Evolutionary conservation across 176 grass and related monocot species (phyloP).

Genomic region (Zizania latifolia): DNA sequence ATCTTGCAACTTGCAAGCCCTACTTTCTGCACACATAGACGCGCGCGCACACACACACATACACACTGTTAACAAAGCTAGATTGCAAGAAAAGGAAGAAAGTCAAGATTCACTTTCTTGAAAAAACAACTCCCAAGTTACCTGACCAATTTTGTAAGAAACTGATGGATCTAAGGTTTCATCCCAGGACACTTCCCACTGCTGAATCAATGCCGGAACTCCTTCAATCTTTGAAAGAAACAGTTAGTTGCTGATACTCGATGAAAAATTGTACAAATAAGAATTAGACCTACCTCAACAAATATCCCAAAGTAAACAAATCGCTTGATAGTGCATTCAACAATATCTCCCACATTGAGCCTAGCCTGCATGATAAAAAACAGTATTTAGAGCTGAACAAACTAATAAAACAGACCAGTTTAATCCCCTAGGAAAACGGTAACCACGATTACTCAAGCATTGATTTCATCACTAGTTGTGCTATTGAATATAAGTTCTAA

Average conservation of each 20-base stretch:
- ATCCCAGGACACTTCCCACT: slow-evolving; percentile 83
- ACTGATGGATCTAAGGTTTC: slow-evolving; percentile 76
- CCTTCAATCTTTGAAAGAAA: slow-evolving; percentile 74
- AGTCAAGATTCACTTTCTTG: not conserved
- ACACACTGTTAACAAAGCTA: not conserved
- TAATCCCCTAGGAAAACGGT: too few species aligned
- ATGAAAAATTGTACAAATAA: not conserved
- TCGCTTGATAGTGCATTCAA: slow-evolving; percentile 67
- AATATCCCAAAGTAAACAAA: slow-evolving; percentile 98
- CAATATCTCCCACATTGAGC: slow-evolving; percentile 80
- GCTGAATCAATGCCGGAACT: slow-evolving; percentile 78
- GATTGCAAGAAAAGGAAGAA: not conserved
- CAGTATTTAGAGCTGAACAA: not conserved
- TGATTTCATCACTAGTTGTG: not conserved
- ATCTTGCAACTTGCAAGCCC: not conserved
- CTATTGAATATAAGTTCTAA: not conserved
- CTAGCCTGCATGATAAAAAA: slow-evolving; percentile 61
- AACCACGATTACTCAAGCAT: not conserved
- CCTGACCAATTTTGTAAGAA: slow-evolving; percentile 87
- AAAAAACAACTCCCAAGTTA: slow-evolving; percentile 8
- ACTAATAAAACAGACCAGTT: not conserved
- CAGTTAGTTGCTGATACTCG: slow-evolving; percentile 32
- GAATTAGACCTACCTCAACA: slow-evolving; percentile 57
- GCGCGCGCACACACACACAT: too few species aligned
- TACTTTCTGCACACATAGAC: not conserved